These are phyloP conservation scores for Tetrapisispora pingtungensis DNA, from an alignment of 805 yeast species.

Conservation along the genomic window DNA sequence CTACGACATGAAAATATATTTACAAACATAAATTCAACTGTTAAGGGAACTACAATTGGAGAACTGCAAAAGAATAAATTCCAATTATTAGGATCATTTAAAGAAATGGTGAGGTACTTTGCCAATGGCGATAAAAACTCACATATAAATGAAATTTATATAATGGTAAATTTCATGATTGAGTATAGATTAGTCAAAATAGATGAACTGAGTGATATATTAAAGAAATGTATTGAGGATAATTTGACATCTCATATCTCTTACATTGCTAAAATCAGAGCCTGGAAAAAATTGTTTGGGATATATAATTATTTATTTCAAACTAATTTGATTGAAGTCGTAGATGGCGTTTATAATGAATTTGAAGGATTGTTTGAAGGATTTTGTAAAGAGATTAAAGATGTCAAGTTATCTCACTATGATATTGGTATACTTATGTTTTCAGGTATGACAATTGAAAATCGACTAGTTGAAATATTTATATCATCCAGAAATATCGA, in stretches of 20 bases:
- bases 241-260: background rate
- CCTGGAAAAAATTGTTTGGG: background rate
- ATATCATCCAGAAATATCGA: background rate
- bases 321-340: background rate
- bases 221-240: no score
- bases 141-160: no score
- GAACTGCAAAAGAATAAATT: no score
- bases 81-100: no score
- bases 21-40: no score
- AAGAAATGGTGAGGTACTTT: no score
- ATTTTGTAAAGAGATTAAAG: background rate
- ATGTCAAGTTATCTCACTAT: background rate
- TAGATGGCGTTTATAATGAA: background rate
- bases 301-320: background rate
- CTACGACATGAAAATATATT: no score
- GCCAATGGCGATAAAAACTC: no score
- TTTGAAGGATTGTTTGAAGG: background rate
- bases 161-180: no score
- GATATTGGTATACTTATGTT: background rate
- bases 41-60: no score
- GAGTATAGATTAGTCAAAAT: no score
- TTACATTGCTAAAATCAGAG: background rate
- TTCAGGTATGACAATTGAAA: background rate
- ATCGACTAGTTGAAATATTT: background rate
- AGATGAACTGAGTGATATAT: no score